Evolutionary conservation across 352 stramenopile species (phyloP).

Genomic region (Pythium aquatile): DNA sequence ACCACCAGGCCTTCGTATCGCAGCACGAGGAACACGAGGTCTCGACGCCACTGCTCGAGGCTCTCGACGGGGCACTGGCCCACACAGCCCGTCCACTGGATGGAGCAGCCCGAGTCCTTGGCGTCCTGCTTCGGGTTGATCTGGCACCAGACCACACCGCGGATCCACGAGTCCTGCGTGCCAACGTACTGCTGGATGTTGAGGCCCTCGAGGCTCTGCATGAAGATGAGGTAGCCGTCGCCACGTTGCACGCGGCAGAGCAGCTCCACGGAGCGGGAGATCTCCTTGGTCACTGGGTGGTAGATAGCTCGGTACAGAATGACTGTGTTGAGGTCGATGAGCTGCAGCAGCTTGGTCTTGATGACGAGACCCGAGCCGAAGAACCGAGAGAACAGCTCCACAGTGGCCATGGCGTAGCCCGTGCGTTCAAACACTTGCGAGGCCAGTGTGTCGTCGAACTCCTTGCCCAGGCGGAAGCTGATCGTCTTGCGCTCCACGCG

Average conservation of each 20-base stretch:
- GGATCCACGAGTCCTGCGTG: slow-evolving; percentile 46
- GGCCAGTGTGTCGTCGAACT: slow-evolving; percentile 18
- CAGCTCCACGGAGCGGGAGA: slow-evolving; percentile 52
- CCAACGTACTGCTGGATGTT: slow-evolving; percentile 53
- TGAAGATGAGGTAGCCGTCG: slow-evolving; percentile 54
- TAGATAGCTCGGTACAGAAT: slow-evolving; percentile 61
- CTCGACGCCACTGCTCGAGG: slow-evolving; percentile 49
- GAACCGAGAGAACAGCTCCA: slow-evolving; percentile 29
- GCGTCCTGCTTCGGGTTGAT: slow-evolving; percentile 32
- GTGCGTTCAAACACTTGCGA: slow-evolving; percentile 25
- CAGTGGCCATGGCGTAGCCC: slow-evolving; percentile 23
- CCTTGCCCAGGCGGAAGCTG: slow-evolving; percentile 28
- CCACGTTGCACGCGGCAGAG: slow-evolving; percentile 47
- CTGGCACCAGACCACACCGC: slow-evolving; percentile 46
- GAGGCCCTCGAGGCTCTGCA: slow-evolving; percentile 49
- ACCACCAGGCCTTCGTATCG: slow-evolving; percentile 60
- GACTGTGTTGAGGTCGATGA: slow-evolving; percentile 47
- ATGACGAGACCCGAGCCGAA: slow-evolving; percentile 28
- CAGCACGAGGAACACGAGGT: slow-evolving; percentile 64
- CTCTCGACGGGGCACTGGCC: slow-evolving; percentile 39
- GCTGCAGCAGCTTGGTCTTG: slow-evolving; percentile 42
- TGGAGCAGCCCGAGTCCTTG: slow-evolving; percentile 33
- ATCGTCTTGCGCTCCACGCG: slow-evolving; percentile 30
- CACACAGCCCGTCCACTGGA: slow-evolving; percentile 54
- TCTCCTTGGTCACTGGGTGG: slow-evolving; percentile 51